Evolutionary conservation across 1,139 yeast genomes (phyloP), one percentile per base, ranked within the genome.

Genomic region (Nadsonia commutata): DNA sequence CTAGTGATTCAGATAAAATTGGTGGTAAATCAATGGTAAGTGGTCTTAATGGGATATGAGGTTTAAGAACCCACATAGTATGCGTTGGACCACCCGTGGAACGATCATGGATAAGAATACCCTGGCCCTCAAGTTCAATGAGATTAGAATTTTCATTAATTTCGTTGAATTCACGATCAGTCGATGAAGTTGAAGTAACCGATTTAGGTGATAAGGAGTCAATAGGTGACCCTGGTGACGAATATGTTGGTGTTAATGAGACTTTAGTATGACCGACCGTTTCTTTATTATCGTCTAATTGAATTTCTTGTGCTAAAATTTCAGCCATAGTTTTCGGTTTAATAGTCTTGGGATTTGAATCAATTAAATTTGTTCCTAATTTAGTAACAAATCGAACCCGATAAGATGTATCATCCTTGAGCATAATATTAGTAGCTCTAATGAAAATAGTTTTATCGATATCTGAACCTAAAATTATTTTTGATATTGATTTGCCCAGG

Each of bases 51-150:
- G 80, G 79, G 9, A 71, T 66, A 59, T 77, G 81, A 1, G 94
- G 95, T 52, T 83, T 79, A 11, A 90, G 68, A 2, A 93, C 78
- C 97, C 98, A 90, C 82, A 90, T 82, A 1, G 95, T 78, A 59
- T 86, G 94, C 1, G 81, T 70, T 1, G 94, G 86, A n/a, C 70
- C 60, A 13, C 68, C 68, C 0, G 77, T 67, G 41, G 66, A 64
- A 3, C 71, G 61, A 53, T 81, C 82, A 51, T 78, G 83, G n/a
- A 90, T 80, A 33, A 90, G 61, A n/a, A 90, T 80, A 5, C 99
- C 99, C 56, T 88, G 96, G 0, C 95, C 97, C 58, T 88, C 98
- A 37, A 90, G 64, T 53, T 84, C 93, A 57, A 63, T 41, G 51
- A 22, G 42, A 20, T 16, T 20, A 19, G 22, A 22, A 22, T 20